Percentiles rank a stretch among this genome's conserved stretches.
phyloP scores from a whole-genome alignment of 352 stramenopile genomes.

The Phytophthora idaei region DNA sequence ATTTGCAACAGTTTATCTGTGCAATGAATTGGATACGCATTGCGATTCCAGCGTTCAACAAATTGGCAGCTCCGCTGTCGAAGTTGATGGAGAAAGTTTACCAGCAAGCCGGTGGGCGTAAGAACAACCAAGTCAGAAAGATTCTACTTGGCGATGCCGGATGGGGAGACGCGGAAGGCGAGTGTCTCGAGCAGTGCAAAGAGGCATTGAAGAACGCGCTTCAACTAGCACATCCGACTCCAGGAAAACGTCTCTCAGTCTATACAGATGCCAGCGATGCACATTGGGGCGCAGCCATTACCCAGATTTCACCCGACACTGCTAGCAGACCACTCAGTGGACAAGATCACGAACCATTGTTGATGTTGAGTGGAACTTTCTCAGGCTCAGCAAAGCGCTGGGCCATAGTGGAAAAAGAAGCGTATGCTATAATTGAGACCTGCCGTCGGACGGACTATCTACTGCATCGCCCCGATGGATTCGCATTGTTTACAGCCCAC shows the following conservation, averaged over 20 bases:
- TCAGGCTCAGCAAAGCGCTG: conserved; percentile 9
- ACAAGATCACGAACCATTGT: conserved; percentile 12
- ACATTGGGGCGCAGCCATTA: neutral
- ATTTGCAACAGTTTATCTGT: conserved; percentile 6
- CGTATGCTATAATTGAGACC: conserved; percentile 13
- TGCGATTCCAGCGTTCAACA: conserved; percentile 23
- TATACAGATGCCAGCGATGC: neutral
- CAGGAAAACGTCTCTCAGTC: neutral
- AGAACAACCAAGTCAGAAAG: conserved; percentile 2
- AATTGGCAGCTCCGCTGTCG: conserved; percentile 3
- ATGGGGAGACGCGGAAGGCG: too few relatives aligned
- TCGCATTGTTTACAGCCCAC: too few relatives aligned
- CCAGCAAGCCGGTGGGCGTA: neutral
- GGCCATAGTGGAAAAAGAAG: conserved; percentile 10
- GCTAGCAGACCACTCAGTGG: neutral
- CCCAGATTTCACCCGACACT: neutral
- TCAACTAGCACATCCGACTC: conserved; percentile 1
- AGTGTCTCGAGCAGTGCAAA: conserved; percentile 2
- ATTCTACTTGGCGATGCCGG: too few relatives aligned
- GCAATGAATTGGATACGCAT: neutral
- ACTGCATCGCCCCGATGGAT: conserved; percentile 1
- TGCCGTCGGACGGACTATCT: conserved; percentile 12
- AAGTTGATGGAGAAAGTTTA: conserved; percentile 17
- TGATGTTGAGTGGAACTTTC: conserved; percentile 14
- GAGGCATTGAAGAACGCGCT: conserved; percentile 1